phyloP scores from a whole-genome alignment of 1,284 basidiomycete genomes.

The Stygiomarasmius scandens region DNA sequence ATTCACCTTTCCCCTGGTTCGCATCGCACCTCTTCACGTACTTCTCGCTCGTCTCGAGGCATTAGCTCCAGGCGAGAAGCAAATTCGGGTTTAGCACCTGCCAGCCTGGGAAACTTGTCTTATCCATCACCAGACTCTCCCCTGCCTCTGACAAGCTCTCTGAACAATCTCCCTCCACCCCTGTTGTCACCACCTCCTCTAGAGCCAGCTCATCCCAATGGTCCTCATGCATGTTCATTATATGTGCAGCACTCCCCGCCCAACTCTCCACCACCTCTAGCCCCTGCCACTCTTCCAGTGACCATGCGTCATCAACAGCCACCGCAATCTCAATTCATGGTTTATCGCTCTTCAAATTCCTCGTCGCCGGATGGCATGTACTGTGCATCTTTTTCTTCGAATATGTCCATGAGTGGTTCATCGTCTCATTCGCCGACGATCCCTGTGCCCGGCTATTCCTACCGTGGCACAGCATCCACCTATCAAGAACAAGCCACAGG shows the following conservation, averaged over 20 bases:
- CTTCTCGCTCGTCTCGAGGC: conserved; percentile 41
- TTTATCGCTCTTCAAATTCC: neutral
- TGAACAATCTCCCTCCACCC: conserved; percentile 21
- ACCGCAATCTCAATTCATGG: neutral
- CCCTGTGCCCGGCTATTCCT: conserved; percentile 33
- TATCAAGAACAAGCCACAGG: conserved; percentile 53
- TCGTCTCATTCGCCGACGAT: conserved; percentile 25
- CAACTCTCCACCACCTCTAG: conserved; percentile 44
- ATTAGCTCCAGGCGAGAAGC: conserved; percentile 12
- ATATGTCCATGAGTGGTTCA: conserved; percentile 32
- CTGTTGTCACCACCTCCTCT: conserved; percentile 48
- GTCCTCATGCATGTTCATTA: conserved; percentile 31
- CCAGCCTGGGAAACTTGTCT: conserved; percentile 14
- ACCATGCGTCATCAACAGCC: too few relatives aligned
- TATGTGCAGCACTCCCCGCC: conserved; percentile 31
- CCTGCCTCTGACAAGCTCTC: conserved; percentile 47
- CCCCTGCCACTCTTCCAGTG: conserved; percentile 47
- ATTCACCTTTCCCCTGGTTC: conserved; percentile 76
- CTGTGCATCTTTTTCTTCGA: too few relatives aligned
- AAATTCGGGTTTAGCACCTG: conserved; percentile 13
- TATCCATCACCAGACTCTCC: conserved; percentile 32
- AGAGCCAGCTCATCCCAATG: conserved; percentile 25
- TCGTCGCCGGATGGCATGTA: conserved; percentile 32
- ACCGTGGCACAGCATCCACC: conserved; percentile 39
- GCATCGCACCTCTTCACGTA: conserved; percentile 59